A percentile compares a stretch with the other conserved stretches of the same genome.
Conservation (phyloP, 2,329 filamentous ascomycete species). For the Camillea tinctor region DNA sequence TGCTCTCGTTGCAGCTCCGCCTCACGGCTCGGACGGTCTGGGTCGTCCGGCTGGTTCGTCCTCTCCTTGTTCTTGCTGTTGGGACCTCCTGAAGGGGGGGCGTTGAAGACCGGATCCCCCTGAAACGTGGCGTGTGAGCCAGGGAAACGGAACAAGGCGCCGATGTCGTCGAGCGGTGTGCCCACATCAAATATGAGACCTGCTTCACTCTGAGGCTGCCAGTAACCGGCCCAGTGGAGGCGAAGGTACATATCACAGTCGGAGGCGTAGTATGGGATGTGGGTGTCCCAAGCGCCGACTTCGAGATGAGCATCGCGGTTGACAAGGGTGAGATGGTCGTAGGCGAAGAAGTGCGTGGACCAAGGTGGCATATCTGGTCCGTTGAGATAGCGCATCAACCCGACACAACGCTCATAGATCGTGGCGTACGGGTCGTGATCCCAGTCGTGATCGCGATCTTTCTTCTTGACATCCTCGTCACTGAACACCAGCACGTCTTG, state of each 20-base stretch:
- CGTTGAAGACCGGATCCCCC: conserved; percentile 32
- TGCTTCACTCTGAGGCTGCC: conserved; percentile 37
- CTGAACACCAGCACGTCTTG: conserved; percentile 46
- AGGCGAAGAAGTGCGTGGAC: conserved; percentile 50
- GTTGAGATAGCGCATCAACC: conserved; percentile 32
- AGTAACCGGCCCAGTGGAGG: conserved; percentile 40
- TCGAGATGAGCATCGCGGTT: conserved; percentile 43
- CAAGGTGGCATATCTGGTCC: conserved; percentile 39
- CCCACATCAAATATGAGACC: conserved; percentile 44
- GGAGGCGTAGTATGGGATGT: conserved; percentile 46
- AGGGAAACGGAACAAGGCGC: conserved; percentile 41
- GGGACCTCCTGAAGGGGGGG: conserved; percentile 4
- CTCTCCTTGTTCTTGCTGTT: background rate
- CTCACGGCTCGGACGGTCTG: conserved; percentile 23
- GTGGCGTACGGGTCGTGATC: conserved; percentile 35
- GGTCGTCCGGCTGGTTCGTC: conserved; percentile 5
- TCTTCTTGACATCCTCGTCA: conserved; percentile 38
- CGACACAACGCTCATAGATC: conserved; percentile 34
- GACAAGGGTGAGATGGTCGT: conserved; percentile 48
- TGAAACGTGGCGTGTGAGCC: conserved; percentile 34
- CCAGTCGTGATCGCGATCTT: conserved; percentile 36
- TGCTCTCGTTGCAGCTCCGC: conserved; percentile 30
- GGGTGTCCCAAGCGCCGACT: conserved; percentile 48
- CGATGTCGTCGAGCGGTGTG: conserved; percentile 41
- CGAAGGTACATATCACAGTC: conserved; percentile 48